Percentiles rank a stretch among this genome's conserved stretches.
Evolutionary conservation across 1,139 yeast species (phyloP).

Genomic region (Lodderomyces jiufengensis): DNA sequence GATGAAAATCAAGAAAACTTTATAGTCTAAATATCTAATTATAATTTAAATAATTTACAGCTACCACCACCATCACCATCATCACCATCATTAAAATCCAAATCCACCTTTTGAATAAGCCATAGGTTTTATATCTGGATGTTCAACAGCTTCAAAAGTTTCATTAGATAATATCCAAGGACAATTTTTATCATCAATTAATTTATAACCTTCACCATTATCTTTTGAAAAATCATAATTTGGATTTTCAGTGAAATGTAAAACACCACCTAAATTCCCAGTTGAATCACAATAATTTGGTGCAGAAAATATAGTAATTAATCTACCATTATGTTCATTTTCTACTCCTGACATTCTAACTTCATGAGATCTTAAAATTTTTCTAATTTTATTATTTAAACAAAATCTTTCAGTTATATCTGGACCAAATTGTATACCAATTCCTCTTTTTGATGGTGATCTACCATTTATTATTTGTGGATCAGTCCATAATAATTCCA

Average conservation of each 20-base stretch:
- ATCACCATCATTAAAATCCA: slow-evolving; percentile 34
- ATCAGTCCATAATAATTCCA: slow-evolving; percentile 98
- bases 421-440: slow-evolving; percentile 96
- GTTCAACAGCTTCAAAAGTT: slow-evolving; percentile 77
- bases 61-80: too few relatives aligned
- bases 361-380: slow-evolving; percentile 90
- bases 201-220: slow-evolving; percentile 52
- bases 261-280: slow-evolving; percentile 87
- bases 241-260: slow-evolving; percentile 50
- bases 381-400: slow-evolving; percentile 64
- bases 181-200: slow-evolving; percentile 38
- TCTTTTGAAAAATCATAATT: slow-evolving; percentile 29
- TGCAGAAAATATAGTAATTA: slow-evolving; percentile 92
- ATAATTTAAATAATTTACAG: too few relatives aligned
- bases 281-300: slow-evolving; percentile 95
- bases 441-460: slow-evolving; percentile 88
- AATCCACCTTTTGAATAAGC: slow-evolving; percentile 76
- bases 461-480: slow-evolving; percentile 81
- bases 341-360: slow-evolving; percentile 91
- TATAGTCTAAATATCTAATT: too few relatives aligned
- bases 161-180: slow-evolving; percentile 51
- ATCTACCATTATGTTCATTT: slow-evolving; percentile 78
- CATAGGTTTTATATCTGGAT: slow-evolving; percentile 93
- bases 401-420: slow-evolving; percentile 85
- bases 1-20: too few relatives aligned